Base-by-base conservation (phyloP, 176 grass and related monocot species). In the Bothriochloa decipiens region DNA sequence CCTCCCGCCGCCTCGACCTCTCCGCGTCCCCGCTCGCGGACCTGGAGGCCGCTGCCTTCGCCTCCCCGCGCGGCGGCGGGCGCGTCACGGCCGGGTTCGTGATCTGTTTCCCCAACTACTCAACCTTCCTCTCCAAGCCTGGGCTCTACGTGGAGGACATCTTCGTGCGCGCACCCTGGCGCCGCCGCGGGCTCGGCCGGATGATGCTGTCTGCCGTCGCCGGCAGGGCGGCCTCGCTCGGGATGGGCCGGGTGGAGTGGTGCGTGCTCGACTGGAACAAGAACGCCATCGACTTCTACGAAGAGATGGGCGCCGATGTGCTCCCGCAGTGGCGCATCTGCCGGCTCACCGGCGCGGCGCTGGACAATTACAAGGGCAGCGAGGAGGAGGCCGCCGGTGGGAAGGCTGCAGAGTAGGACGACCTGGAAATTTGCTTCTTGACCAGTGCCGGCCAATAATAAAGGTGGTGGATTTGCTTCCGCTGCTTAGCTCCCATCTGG, bases 181-280 rank as follows among this genome's bases (percentile, higher is more conserved):
- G 95, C 69, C 89, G 92, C 63, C 88, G 76, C 82, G 92, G 92
- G 16, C 86, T 98, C 3, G 95, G 92, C 62, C 85, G 82, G 67
- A 90, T 98, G 87, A 89, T 95, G 92, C 89, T 98, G 23, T 86
- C 92, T 20, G 76, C 85, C 9, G 92, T 98, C 79, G 95, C 95
- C 11, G 84, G 87, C 29, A 84, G 88, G 80, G 91, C 93, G 2
- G 91, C 91, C 0, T 79, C 83, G 89, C 50, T 93, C 39, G 96
- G 93, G 46, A 98, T 98, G 96, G 90, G 90, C 2, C 79, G 91
- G 7, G 93, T 98, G 9, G 96, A 98, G 81, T 98, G 96, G 93
- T 89, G 83, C 83, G 93, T 98, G 27, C 89, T 95, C 50, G 91
- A 98, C 68, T 96, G 96, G 96, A 98, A 98, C 83, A 68, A 72